Conservation (phyloP, 2,329 filamentous ascomycete genomes). For the Talaromyces piceae region DNA sequence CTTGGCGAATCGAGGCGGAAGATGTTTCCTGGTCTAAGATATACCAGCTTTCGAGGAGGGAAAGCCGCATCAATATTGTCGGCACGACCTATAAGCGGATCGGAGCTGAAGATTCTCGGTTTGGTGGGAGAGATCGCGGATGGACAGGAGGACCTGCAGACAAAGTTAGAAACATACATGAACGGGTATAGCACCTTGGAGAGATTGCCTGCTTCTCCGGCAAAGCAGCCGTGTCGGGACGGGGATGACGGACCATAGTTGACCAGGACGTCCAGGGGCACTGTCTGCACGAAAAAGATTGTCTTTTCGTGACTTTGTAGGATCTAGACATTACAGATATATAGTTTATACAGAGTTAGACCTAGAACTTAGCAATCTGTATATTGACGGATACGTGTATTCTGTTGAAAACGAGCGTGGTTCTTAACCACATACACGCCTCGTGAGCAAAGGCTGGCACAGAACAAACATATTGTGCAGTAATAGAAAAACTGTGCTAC, state of each 20-base stretch:
- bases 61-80: constrained; percentile 32
- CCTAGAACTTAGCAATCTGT: too few species aligned
- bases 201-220: not conserved
- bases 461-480: too few species aligned
- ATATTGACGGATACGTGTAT: too few species aligned
- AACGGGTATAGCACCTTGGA: not conserved
- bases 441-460: too few species aligned
- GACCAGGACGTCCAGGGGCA: not conserved
- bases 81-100: constrained; percentile 20
- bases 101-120: constrained; percentile 20
- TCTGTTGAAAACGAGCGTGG: too few species aligned
- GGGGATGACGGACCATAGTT: not conserved
- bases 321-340: too few species aligned
- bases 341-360: too few species aligned
- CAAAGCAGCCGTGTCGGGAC: not conserved
- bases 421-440: too few species aligned
- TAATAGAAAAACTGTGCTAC: too few species aligned
- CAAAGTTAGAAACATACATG: constrained; percentile 3
- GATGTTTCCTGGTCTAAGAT: constrained; percentile 32
- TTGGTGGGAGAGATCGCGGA: constrained; percentile 19
- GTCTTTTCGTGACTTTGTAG: too few species aligned
- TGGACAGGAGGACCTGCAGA: constrained; percentile 3
- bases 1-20: constrained; percentile 37
- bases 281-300: too few species aligned
- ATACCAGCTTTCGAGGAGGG: constrained; percentile 34